A percentile compares a stretch with the other conserved stretches of the same genome.
Conservation (phyloP, 2,329 filamentous ascomycete genomes). For the Penicillium frequentans region DNA sequence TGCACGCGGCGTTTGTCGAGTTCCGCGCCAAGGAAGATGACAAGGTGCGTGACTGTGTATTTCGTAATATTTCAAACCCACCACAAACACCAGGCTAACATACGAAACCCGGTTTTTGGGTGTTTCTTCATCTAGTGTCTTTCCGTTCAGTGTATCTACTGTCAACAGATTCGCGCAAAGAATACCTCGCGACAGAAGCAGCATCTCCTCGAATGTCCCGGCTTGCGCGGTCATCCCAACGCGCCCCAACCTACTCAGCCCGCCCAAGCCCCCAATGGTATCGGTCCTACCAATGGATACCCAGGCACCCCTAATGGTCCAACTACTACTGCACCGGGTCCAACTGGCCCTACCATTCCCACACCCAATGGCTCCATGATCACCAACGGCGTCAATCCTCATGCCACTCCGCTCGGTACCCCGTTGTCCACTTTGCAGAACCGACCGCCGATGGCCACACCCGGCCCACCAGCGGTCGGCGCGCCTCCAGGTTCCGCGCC, state of each 20-base stretch:
- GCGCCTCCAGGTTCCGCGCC: conserved; percentile 28
- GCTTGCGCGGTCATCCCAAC: conserved; percentile 47
- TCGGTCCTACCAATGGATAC: conserved; percentile 44
- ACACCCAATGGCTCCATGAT: conserved; percentile 45
- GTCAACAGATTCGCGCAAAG: conserved; percentile 54
- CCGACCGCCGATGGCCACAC: conserved; percentile 41
- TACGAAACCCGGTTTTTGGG: conserved; percentile 24
- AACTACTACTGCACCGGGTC: conserved; percentile 32
- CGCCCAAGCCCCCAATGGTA: conserved; percentile 41
- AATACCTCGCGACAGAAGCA: conserved; percentile 55
- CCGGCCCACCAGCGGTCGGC: conserved; percentile 31
- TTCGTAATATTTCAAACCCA: conserved; percentile 43
- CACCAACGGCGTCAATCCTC: conserved; percentile 45
- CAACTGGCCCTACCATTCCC: conserved; percentile 38
- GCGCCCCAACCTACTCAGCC: conserved; percentile 44
- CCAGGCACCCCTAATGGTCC: conserved; percentile 43
- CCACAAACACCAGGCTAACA: conserved; percentile 35
- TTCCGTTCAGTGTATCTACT: conserved; percentile 55
- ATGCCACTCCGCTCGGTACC: conserved; percentile 45
- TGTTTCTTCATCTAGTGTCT: conserved; percentile 42
- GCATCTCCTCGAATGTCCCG: conserved; percentile 52
- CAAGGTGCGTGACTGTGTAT: conserved; percentile 46
- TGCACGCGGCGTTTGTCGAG: conserved; percentile 55
- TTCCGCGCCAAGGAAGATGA: conserved; percentile 56
- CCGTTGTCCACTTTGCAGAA: conserved; percentile 42